A percentile compares a stretch with the other conserved stretches of the same genome.
Conservation (phyloP, 352 stramenopile species). For the Aphanomyces invadans region DNA sequence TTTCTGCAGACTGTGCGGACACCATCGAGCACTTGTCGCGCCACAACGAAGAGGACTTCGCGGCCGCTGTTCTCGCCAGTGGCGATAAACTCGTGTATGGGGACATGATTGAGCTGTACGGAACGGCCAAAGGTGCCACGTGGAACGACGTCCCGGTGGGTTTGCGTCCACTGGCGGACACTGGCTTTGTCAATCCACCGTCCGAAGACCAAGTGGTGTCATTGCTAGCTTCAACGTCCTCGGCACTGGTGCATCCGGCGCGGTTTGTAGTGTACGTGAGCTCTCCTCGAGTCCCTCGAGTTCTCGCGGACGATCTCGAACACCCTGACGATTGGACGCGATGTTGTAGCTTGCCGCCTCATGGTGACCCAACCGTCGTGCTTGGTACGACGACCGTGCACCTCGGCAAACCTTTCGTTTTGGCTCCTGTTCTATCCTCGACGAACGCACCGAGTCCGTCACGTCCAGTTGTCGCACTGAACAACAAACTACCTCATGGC, state of each 20-base stretch:
- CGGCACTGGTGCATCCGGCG: neutral
- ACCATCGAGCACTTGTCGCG: neutral
- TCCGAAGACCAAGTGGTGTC: neutral
- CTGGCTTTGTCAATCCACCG: neutral
- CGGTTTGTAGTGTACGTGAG: conserved; percentile 4
- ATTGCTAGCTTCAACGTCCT: neutral
- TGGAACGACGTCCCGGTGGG: neutral
- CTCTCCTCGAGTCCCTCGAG: too few species aligned
- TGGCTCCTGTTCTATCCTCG: neutral
- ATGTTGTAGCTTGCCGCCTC: neutral
- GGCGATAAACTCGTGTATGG: neutral
- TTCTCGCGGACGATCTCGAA: too few species aligned
- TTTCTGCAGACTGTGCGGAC: neutral
- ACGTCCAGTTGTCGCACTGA: neutral
- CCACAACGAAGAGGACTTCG: neutral
- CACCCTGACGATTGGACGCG: neutral
- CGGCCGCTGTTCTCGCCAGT: neutral
- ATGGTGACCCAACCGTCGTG: neutral
- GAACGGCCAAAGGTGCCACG: neutral
- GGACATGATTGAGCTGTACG: neutral
- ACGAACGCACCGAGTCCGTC: neutral
- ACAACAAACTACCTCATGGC: neutral
- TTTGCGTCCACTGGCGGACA: neutral
- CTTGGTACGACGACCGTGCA: neutral
- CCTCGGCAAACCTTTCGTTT: neutral